Base-by-base conservation (phyloP, 2,329 filamentous ascomycete genomes). In the Mycosphaerella sp. region DNA sequence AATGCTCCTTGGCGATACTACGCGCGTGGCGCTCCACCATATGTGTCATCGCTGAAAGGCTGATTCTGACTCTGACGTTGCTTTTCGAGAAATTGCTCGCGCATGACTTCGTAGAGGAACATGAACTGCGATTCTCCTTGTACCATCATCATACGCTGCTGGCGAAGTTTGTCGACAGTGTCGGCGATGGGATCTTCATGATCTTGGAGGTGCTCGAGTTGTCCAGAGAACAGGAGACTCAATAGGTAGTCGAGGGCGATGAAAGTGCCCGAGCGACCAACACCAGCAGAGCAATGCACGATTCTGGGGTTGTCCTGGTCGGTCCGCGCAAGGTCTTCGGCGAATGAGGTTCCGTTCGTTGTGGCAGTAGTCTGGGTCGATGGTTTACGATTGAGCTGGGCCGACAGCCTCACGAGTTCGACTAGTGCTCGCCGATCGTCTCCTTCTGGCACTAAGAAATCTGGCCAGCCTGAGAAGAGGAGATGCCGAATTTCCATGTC, bases 61-160 rank as follows among this genome's bases (percentile, higher is more conserved):
- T 36, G 30, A 32, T 40, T 41, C n/a, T 44, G 28, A 30, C 17
- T 37, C 17, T 44, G 43, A 17, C 21, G 21, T 25, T 44, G 25
- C 14, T 51, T 37, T 13, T 46, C 49, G n/a, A 37, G 17, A 35
- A 52, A 90, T 48, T 82, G 73, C 66, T 89, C 85, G 45, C 82
- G 79, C 62, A 96, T 69, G 1, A 94, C 87, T 63, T 89, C 82
- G 71, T 98, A 97, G 51, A 98, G 80, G 67, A 97, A 96, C 34
- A 80, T 71, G 63, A 87, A 93, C 68, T 98, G 93, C 42, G 78
- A 68, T 61, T 91, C 86, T 41, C 87, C 85, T 71, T 97, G 93
- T 4, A 98, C 93, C 93, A 98, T 98, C 71, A 85, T 87, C 73
- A 88, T 87, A 14, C 93, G 80, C 74, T 98, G 93, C 68, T 91